Conservation (phyloP, 805 yeast species). For the Hanseniaspora taiwanica region DNA sequence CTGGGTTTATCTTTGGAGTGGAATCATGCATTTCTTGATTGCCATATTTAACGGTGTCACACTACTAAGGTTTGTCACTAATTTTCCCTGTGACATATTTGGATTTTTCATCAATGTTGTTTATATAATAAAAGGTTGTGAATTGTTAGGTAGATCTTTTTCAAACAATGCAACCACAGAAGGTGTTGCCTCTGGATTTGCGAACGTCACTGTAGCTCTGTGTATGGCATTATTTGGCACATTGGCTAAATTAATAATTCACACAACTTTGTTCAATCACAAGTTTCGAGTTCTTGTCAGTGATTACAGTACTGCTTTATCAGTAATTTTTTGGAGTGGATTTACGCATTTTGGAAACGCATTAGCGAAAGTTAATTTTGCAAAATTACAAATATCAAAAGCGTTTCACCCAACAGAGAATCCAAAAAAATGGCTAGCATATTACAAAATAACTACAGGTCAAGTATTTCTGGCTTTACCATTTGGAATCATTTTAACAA, state of each 20-base stretch:
- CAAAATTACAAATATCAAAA: conserved; percentile 51
- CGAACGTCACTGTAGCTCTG: conserved; percentile 61
- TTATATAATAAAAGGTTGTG: conserved; percentile 83
- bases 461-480: conserved; percentile 85
- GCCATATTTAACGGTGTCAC: conserved; percentile 59
- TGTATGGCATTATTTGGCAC: conserved; percentile 69
- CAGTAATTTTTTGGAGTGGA: conserved; percentile 84
- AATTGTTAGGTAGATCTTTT: conserved; percentile 66
- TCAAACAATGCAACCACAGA: conserved; percentile 21
- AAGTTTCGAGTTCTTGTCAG: conserved; percentile 53
- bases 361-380: conserved; percentile 41
- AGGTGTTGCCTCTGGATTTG: conserved; percentile 42
- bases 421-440: conserved; percentile 27
- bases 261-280: conserved; percentile 49
- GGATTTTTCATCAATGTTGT: conserved; percentile 84
- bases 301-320: conserved; percentile 76
- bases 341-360: conserved; percentile 85
- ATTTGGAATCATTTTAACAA: conserved; percentile 74
- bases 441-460: conserved; percentile 35
- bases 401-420: conserved; percentile 62
- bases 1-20: conserved; percentile 89
- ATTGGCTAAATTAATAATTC: conserved; percentile 36
- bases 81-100: conserved; percentile 83
- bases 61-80: conserved; percentile 56
- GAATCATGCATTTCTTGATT: conserved; percentile 62